Evolutionary conservation across 2,329 filamentous ascomycete species (phyloP).

Genomic region (Seiridium cupressi): DNA sequence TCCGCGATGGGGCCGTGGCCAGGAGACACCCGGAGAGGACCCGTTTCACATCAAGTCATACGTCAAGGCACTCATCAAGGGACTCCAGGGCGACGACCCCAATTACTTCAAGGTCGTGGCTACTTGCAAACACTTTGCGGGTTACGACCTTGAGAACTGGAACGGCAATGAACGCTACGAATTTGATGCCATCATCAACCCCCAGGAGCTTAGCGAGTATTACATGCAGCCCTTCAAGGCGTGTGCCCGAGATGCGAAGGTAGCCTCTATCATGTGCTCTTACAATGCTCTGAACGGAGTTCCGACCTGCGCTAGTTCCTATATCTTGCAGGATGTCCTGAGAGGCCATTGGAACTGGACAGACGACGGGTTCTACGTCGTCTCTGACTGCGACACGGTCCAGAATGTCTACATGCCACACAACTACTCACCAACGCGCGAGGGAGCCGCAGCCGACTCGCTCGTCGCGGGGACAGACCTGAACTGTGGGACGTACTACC

Average conservation of each 20-base stretch:
- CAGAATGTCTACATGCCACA: conserved; percentile 51
- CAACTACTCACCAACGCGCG: conserved; percentile 28
- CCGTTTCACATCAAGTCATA: conserved; percentile 45
- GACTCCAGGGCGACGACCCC: conserved; percentile 41
- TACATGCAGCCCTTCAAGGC: conserved; percentile 64
- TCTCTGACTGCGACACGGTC: conserved; percentile 64
- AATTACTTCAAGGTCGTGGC: conserved; percentile 40
- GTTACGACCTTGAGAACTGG: conserved; percentile 54
- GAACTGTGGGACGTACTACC: conserved; percentile 26
- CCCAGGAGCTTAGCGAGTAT: conserved; percentile 66
- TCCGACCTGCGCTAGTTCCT: conserved; percentile 61
- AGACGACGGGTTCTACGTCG: conserved; percentile 59
- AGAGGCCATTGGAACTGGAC: conserved; percentile 66
- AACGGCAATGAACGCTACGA: conserved; percentile 40
- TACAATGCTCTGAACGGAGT: conserved; percentile 66
- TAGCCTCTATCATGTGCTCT: conserved; percentile 58
- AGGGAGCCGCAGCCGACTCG: conserved; percentile 29
- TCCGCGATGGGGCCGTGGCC: conserved; percentile 22
- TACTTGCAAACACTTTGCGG: conserved; percentile 59
- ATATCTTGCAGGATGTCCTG: conserved; percentile 62
- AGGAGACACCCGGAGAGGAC: conserved; percentile 26
- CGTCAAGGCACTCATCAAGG: conserved; percentile 49
- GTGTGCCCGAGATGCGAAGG: conserved; percentile 55
- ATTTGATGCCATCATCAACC: conserved; percentile 54
- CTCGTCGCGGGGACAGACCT: conserved; percentile 34